A percentile compares a stretch with the other conserved stretches of the same genome.
phyloP scores from a whole-genome alignment of 1,284 basidiomycete species.

The Spongispora temasekensis region DNA sequence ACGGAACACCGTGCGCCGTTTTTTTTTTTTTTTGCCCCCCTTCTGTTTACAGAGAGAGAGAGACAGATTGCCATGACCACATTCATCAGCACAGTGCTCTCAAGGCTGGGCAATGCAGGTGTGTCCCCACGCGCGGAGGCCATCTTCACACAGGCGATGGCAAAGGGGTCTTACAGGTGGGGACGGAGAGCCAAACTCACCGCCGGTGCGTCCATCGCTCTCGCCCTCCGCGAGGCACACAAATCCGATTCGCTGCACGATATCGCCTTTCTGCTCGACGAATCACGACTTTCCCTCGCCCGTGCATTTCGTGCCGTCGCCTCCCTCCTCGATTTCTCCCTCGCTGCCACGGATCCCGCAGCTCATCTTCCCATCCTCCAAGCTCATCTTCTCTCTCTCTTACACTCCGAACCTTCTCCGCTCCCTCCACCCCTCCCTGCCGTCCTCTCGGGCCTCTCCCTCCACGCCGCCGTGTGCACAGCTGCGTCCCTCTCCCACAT shows the following conservation, averaged over 20 bases:
- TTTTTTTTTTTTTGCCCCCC: neutral
- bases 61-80: conserved; percentile 63
- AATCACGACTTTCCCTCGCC: conserved; percentile 51
- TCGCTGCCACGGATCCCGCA: conserved; percentile 38
- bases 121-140: conserved; percentile 59
- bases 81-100: conserved; percentile 60
- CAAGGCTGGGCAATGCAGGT: conserved; percentile 55
- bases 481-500: conserved; percentile 58
- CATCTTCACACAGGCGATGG: conserved; percentile 67
- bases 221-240: conserved; percentile 67
- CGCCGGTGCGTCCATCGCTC: conserved; percentile 63
- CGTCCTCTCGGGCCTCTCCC: conserved; percentile 43
- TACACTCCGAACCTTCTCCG: conserved; percentile 34
- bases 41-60: no score
- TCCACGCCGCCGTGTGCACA: conserved; percentile 51
- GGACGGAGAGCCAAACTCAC: conserved; percentile 65
- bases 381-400: conserved; percentile 44
- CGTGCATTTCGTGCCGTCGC: conserved; percentile 57
- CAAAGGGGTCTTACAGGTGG: conserved; percentile 59
- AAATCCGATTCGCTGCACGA: conserved; percentile 65
- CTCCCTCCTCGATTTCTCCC: conserved; percentile 40
- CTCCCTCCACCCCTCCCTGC: conserved; percentile 42
- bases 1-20: conserved; percentile 50
- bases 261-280: conserved; percentile 64
- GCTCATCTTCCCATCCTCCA: conserved; percentile 48